These are phyloP conservation scores for Sicyos edulis DNA, from an alignment of 306 rosid species.

Conservation along the genomic window DNA sequence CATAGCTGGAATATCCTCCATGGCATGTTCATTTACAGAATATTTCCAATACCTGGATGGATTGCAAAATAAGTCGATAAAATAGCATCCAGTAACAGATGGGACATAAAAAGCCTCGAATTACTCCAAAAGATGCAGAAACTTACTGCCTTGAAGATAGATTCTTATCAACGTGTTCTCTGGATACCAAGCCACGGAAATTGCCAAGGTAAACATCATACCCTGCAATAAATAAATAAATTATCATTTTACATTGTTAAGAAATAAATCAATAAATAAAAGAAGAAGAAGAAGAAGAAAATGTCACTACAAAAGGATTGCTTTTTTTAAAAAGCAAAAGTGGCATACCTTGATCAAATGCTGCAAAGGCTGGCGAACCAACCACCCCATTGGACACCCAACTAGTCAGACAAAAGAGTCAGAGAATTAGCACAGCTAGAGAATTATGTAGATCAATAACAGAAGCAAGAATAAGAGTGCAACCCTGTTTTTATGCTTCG, in stretches of 20 bases:
- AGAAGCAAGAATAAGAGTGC: neutral
- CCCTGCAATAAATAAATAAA: conserved; percentile 33
- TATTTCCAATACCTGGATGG: conserved; percentile 81
- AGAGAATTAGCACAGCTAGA: neutral
- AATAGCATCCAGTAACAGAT: neutral
- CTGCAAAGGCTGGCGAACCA: conserved; percentile 98
- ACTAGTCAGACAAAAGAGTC: conserved; percentile 32
- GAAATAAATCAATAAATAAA: conserved; percentile 16
- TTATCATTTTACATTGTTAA: neutral
- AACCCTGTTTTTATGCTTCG: neutral
- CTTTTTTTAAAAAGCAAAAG: conserved; percentile 14
- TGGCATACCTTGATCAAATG: conserved; percentile 77
- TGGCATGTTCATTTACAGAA: conserved; percentile 88
- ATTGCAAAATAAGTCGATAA: conserved; percentile 8
- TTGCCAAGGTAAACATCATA: conserved; percentile 84
- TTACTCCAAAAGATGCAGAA: neutral
- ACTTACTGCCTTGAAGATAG: conserved; percentile 79
- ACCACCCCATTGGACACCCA: conserved; percentile 98
- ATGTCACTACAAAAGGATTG: neutral
- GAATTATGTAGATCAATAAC: neutral
- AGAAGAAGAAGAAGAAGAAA: too few species aligned
- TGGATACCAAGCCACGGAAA: conserved; percentile 75
- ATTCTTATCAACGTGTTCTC: conserved; percentile 66
- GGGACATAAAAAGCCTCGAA: neutral
- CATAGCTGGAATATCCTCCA: conserved; percentile 87